Conservation (phyloP, 371 early-diverging fungal species). For the Mortierella sp. region DNA sequence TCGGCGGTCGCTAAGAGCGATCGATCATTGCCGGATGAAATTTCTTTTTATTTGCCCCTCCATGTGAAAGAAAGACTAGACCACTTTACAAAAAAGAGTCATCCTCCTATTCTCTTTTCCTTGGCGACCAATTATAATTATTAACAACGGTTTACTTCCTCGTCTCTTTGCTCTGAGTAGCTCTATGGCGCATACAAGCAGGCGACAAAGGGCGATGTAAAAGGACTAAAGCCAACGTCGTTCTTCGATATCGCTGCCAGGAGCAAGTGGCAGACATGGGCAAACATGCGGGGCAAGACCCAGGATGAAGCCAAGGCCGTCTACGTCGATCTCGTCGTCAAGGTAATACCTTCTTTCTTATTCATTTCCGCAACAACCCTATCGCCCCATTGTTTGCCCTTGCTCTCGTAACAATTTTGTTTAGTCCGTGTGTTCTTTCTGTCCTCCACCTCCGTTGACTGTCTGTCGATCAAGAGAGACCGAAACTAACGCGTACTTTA, state of each 20-base stretch:
- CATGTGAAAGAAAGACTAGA: not conserved
- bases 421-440: not conserved
- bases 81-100: not conserved
- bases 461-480: not conserved
- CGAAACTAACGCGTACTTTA: not conserved
- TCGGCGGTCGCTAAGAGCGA: not conserved
- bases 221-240: slow-evolving; percentile 37
- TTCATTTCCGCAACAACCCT: slow-evolving; percentile 13
- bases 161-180: not conserved
- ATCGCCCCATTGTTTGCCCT: not conserved
- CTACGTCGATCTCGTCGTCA: slow-evolving; percentile 51
- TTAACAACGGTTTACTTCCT: not conserved
- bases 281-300: slow-evolving; percentile 51
- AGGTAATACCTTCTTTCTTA: slow-evolving; percentile 14
- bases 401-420: not conserved
- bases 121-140: not conserved
- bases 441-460: not conserved
- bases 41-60: not conserved
- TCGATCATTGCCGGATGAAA: slow-evolving; percentile 12
- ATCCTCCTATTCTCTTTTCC: not conserved
- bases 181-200: slow-evolving; percentile 58
- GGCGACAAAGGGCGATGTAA: slow-evolving; percentile 44
- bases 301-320: slow-evolving; percentile 29
- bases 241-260: slow-evolving; percentile 53
- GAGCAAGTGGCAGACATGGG: slow-evolving; percentile 58